Conservation (phyloP, 345 rosid species). For the Citrus reticulata region DNA sequence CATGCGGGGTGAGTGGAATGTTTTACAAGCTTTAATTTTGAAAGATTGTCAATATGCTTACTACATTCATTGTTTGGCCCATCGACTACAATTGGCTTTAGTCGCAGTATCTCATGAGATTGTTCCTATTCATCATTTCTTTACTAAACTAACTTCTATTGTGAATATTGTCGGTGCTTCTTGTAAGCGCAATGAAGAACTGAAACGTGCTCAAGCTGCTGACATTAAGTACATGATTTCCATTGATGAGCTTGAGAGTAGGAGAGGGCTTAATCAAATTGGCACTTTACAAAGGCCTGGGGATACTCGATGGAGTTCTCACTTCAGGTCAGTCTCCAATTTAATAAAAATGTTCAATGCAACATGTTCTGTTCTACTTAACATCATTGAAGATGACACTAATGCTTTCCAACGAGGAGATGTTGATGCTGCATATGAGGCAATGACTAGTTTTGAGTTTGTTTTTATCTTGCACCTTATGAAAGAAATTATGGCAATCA, state of each 20-base stretch:
- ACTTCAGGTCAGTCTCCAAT: not conserved
- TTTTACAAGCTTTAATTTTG: not conserved
- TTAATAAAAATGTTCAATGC: not conserved
- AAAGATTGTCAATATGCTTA: not conserved
- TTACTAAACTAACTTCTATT: not conserved
- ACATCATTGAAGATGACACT: not conserved
- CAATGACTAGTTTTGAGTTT: not conserved
- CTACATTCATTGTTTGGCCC: conserved; percentile 7
- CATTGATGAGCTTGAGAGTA: not conserved
- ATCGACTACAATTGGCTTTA: not conserved
- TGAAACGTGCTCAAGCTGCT: not conserved
- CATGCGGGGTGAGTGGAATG: not conserved
- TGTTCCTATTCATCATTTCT: not conserved
- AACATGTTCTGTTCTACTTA: not conserved
- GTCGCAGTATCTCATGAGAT: not conserved
- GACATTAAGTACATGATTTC: not conserved
- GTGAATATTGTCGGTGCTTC: not conserved
- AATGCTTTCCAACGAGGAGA: not conserved
- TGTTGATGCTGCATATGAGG: not conserved
- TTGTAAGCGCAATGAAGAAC: not conserved
- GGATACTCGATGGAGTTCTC: not conserved
- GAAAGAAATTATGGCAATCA: not conserved
- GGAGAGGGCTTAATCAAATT: not conserved
- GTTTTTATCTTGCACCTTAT: not conserved
- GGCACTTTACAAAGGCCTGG: not conserved